phyloP scores from a whole-genome alignment of 2,329 filamentous ascomycete species.

The Botryotinia globosa region DNA sequence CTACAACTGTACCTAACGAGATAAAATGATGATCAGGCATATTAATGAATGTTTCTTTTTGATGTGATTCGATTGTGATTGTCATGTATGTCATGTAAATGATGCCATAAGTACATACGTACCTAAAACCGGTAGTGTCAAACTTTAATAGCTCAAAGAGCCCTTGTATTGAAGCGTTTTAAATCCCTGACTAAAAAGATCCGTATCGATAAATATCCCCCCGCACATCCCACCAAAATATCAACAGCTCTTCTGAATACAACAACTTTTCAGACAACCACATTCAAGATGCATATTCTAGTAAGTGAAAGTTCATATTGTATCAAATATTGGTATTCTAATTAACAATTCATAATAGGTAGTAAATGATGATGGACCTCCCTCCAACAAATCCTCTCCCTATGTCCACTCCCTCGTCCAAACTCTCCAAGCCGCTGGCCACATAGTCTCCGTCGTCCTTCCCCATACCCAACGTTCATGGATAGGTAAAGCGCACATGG shows the following conservation, averaged over 20 bases:
- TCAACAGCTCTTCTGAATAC: background rate
- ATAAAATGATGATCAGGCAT: constrained; percentile 13
- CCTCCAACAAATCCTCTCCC: constrained; percentile 72
- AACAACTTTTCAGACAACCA: background rate
- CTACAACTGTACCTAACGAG: constrained; percentile 17
- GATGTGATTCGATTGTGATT: constrained; percentile 1
- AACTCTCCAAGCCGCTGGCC: constrained; percentile 69
- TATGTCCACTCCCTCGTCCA: constrained; percentile 74
- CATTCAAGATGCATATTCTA: constrained; percentile 48
- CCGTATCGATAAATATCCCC: constrained; percentile 20
- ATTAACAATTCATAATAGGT: constrained; percentile 39
- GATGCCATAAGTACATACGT: background rate
- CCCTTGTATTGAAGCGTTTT: background rate
- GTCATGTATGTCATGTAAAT: constrained; percentile 1
- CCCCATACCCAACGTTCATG: constrained; percentile 91
- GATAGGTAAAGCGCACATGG: constrained; percentile 98
- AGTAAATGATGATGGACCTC: constrained; percentile 79
- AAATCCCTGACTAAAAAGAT: constrained; percentile 16
- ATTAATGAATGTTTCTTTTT: background rate
- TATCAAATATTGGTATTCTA: background rate
- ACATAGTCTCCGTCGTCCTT: constrained; percentile 86
- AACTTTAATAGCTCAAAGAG: background rate
- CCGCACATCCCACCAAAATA: constrained; percentile 14
- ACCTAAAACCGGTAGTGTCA: background rate
- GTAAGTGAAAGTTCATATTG: constrained; percentile 39